Evolutionary conservation across 2,329 filamentous ascomycete species (phyloP), one percentile per base, ranked within the genome.

Genomic region (Exserohilum turcica): DNA sequence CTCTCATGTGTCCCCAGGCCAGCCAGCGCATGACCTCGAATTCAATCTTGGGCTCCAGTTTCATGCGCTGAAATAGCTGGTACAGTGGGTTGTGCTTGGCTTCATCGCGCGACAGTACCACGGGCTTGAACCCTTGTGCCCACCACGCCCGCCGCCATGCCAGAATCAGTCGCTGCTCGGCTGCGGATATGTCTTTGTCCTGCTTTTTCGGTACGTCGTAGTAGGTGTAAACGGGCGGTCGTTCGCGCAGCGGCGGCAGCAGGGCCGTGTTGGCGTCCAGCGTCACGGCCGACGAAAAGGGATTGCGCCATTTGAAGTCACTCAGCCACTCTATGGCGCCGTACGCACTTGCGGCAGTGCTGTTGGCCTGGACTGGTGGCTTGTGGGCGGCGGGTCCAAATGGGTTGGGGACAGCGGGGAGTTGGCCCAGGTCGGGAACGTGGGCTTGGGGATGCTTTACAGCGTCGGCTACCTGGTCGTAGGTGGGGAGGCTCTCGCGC

Each of bases 111-210:
- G 89, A 87, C 50, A 97, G 76, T 35, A 97, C 89, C 6, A 94
- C 81, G 0, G 94, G 93, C 57, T 82, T 86, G 77, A 97, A 97
- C 9, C 93, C 94, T 66, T 95, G 86, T 0, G 92, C 91, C 90
- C 91, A 97, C 92, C 93, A 97, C 2, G 93, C 92, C 39, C 91
- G 84, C 55, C 92, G 84, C 94, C 94, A 97, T 47, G 90, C 88
- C 52, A 96, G 78, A 43, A 97, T 81, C 54, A 97, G 77, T 53
- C 87, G 84, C 67, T 88, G 88, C 71, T 97, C 90, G 3, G 90
- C 89, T 54, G 89, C 84, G 63, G 84, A 84, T 44, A 84, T 82
- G 15, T 83, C 82, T 43, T 83, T 80, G 28, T 88, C 83, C 73
- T 87, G 87, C 65, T 81, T 80, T 56, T 80, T 73, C 4, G 84